Base-by-base conservation (phyloP, 352 stramenopile species). In the Globisporangium echinulatum region DNA sequence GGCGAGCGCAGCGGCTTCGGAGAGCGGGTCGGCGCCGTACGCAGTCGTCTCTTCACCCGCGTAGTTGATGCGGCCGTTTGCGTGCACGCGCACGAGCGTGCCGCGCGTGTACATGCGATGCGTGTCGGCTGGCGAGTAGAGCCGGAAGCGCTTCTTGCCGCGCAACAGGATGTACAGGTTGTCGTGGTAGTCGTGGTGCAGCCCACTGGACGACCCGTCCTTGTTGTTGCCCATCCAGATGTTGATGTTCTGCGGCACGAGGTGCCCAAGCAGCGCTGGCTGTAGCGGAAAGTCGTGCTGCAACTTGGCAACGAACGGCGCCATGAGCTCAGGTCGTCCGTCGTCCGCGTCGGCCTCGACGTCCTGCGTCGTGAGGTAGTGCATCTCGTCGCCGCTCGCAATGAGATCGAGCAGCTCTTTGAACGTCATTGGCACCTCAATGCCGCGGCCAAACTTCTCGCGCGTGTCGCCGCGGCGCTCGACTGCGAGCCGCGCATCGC, bases 131-230 rank as follows among this genome's bases (percentile, higher is more conserved):
- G 96, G 96, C 51, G 80, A 92, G 69, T 95, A 98, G 40, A 99
- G 69, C 36, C 90, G 89, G 79, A 99, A 98, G 15, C 68, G 74
- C 74, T 99, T 99, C 54, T 74, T 83, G 25, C 97, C 97, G 40
- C 82, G 72, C 46, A 98, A 64, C 25, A 99, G 52, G 48, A 98
- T 84, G 75, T 99, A 99, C 36, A 99, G 66, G 67, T 99, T 99
- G 79, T 99, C 97, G 71, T 99, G 97, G 85, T 98, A 98, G 72
- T 99, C 97, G 66, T 99, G 97, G 74, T 99, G 97, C 40, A 99
- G 79, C 1, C 97, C 97, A 10, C 80, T 92, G 11, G 79, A 95
- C 33, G 80, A 93, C 9, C 80, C 85, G 48, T 82, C 77, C 66
- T 73, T 77, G 64, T 83, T 92, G 67, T 89, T 88, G 17, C 96